These are phyloP conservation scores for Fusarium setosum DNA, from an alignment of 2,329 filamentous ascomycete genomes.

Conservation along the genomic window DNA sequence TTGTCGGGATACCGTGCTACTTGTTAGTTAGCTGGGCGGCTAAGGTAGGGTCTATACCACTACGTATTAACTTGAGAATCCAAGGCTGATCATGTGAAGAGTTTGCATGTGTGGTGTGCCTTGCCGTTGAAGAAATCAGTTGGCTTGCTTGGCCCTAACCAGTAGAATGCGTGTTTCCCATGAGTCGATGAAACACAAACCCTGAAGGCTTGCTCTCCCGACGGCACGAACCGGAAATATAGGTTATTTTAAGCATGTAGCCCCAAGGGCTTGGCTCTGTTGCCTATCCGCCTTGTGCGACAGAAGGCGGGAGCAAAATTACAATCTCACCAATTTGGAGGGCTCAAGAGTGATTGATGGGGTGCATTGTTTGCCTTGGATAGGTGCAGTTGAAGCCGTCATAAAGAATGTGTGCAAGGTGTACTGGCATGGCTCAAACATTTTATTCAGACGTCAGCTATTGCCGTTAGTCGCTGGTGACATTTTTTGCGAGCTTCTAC, in stretches of 20 bases:
- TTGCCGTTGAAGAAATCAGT: not conserved
- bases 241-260: not conserved
- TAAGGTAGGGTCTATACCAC: conserved; percentile 1
- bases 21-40: not conserved
- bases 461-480: not conserved
- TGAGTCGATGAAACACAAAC: not conserved
- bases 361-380: no score
- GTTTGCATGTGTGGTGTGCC: not conserved
- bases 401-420: no score
- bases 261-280: not conserved
- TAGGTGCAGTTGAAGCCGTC: no score
- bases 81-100: no score
- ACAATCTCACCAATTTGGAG: no score
- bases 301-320: not conserved
- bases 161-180: not conserved
- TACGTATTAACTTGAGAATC: no score
- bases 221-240: conserved; percentile 3
- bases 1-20: not conserved
- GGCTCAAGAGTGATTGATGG: no score
- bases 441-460: not conserved
- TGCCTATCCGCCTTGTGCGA: not conserved
- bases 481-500: not conserved
- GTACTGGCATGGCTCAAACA: no score
- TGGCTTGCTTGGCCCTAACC: not conserved
- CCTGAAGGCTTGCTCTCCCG: not conserved